These are phyloP conservation scores for Pseudogymnoascus sp. DNA, from an alignment of 2,329 filamentous ascomycete species.

Conservation along the genomic window DNA sequence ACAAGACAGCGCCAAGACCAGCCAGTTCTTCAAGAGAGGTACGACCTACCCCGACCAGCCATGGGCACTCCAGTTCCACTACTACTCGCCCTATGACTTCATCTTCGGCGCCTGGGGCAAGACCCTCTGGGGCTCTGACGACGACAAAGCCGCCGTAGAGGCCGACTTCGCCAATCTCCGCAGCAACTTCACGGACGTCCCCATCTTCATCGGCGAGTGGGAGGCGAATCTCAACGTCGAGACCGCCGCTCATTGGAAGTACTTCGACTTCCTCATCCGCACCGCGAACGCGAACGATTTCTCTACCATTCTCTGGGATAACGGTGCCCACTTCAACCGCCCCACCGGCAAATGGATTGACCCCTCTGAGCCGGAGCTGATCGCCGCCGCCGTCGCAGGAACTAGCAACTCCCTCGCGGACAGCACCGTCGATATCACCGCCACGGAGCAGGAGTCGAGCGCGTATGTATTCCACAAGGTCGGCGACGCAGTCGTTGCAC, in stretches of 20 bases:
- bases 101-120: constrained; percentile 48
- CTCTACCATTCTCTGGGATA: constrained; percentile 51
- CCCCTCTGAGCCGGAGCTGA: constrained; percentile 39
- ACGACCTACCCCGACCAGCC: constrained; percentile 43
- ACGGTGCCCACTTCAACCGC: constrained; percentile 51
- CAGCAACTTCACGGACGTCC: constrained; percentile 47
- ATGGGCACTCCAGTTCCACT: constrained; percentile 55
- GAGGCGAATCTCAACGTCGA: constrained; percentile 45
- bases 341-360: constrained; percentile 44
- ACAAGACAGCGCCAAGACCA: constrained; percentile 46
- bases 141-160: constrained; percentile 43
- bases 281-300: constrained; percentile 44
- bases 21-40: constrained; percentile 45
- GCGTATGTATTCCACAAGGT: constrained; percentile 50
- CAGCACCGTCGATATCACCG: constrained; percentile 41
- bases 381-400: constrained; percentile 38
- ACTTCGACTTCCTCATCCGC: constrained; percentile 46
- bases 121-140: constrained; percentile 51
- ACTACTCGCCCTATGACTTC: constrained; percentile 50
- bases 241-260: constrained; percentile 49
- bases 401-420: constrained; percentile 44
- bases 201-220: constrained; percentile 52
- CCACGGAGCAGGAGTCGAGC: constrained; percentile 40
- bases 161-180: constrained; percentile 45
- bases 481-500: constrained; percentile 36